phyloP scores from a whole-genome alignment of 2,329 filamentous ascomycete genomes.

The Ophiosphaerella narmari region DNA sequence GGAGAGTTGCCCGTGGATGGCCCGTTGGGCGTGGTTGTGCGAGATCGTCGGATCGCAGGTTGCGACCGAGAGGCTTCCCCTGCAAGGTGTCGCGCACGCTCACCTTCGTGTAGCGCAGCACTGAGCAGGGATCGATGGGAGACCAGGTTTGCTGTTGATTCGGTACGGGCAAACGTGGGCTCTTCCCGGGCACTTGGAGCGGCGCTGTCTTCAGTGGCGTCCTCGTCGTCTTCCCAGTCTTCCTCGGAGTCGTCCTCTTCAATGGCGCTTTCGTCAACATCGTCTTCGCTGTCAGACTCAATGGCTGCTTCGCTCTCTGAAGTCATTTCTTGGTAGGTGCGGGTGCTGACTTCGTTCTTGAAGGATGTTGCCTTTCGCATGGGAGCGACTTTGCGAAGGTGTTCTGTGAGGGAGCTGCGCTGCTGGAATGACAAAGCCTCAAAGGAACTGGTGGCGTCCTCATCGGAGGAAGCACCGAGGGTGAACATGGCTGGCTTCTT shows the following conservation, averaged over 20 bases:
- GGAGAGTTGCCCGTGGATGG: conserved; percentile 66
- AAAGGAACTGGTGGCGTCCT: conserved; percentile 80
- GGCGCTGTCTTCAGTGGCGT: conserved; percentile 75
- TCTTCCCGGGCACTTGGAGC: conserved; percentile 82
- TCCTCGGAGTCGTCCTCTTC: conserved; percentile 65
- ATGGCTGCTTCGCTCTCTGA: conserved; percentile 63
- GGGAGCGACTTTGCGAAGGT: conserved; percentile 51
- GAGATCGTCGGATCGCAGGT: conserved; percentile 62
- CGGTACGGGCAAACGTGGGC: conserved; percentile 84
- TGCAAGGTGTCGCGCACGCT: conserved; percentile 71
- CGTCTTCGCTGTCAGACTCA: conserved; percentile 63
- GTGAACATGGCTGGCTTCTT: conserved; percentile 73
- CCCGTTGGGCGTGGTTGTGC: conserved; percentile 70
- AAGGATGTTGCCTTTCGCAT: conserved; percentile 81
- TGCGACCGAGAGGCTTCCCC: conserved; percentile 65
- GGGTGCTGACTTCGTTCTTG: conserved; percentile 72
- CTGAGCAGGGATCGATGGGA: conserved; percentile 89
- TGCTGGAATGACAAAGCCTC: conserved; percentile 58
- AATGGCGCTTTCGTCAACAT: conserved; percentile 62
- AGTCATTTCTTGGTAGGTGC: conserved; percentile 63
- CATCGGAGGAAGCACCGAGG: conserved; percentile 80
- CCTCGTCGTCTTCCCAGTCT: conserved; percentile 65
- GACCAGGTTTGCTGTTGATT: conserved; percentile 82
- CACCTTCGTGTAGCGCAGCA: conserved; percentile 81
- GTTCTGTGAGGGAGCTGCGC: conserved; percentile 61